Evolutionary conservation across 1,284 basidiomycete species (phyloP).

Genomic region (Ustilago cynodontis): DNA sequence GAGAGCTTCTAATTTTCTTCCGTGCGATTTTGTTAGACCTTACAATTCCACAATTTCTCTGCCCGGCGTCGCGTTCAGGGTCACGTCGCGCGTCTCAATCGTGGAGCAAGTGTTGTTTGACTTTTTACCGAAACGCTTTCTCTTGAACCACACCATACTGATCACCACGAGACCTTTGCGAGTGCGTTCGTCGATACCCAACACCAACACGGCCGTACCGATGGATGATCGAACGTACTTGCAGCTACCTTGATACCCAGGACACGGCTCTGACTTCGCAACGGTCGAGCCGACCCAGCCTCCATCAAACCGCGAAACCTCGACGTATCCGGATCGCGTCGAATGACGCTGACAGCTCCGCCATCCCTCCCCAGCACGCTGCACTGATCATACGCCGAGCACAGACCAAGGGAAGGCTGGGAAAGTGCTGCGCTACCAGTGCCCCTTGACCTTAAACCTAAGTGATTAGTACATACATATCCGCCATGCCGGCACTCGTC

Average conservation of each 20-base stretch:
- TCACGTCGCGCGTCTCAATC: conserved; percentile 29
- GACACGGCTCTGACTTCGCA: not conserved
- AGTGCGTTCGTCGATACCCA: not conserved
- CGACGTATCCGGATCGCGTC: no score
- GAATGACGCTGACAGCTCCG: not conserved
- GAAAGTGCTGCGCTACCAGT: no score
- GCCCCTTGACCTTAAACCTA: not conserved
- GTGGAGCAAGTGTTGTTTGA: conserved; percentile 17
- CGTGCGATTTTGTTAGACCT: no score
- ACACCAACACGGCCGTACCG: not conserved
- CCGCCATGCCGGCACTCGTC: conserved; percentile 33
- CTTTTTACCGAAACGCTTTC: not conserved
- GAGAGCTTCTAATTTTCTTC: no score
- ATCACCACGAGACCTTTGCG: not conserved
- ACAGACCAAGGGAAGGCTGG: no score
- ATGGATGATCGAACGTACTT: not conserved
- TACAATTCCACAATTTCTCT: no score
- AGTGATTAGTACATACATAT: not conserved
- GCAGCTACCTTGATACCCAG: not conserved
- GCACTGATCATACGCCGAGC: not conserved
- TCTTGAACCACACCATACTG: conserved; percentile 7
- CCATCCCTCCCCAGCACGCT: not conserved
- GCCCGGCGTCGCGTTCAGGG: conserved; percentile 1
- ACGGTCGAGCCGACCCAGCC: not conserved
- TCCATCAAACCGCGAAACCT: not conserved